These are phyloP conservation scores for Colletotrichum liriopes DNA, from an alignment of 2,329 filamentous ascomycete genomes.

Conservation along the genomic window DNA sequence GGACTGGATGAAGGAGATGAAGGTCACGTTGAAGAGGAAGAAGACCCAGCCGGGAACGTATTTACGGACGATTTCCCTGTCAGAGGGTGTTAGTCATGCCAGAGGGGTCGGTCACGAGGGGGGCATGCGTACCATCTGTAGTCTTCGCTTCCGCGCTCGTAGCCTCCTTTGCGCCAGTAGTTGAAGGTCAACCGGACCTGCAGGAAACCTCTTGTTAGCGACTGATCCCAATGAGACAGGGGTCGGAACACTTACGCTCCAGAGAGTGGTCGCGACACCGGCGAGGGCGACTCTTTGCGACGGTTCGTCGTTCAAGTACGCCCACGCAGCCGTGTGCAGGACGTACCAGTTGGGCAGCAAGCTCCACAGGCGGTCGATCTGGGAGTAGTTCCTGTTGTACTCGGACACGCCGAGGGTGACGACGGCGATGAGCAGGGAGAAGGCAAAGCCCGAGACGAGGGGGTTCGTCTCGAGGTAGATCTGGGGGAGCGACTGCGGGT, in stretches of 20 bases:
- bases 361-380: slow-evolving; percentile 94
- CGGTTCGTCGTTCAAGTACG: slow-evolving; percentile 80
- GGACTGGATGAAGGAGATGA: slow-evolving; percentile 89
- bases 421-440: slow-evolving; percentile 79
- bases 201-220: slow-evolving; percentile 44
- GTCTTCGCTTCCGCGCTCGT: slow-evolving; percentile 90
- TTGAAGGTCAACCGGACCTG: slow-evolving; percentile 91
- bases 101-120: not conserved
- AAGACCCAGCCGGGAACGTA: slow-evolving; percentile 77
- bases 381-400: slow-evolving; percentile 94
- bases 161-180: slow-evolving; percentile 96
- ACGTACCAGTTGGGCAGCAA: slow-evolving; percentile 90
- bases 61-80: slow-evolving; percentile 79
- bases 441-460: slow-evolving; percentile 80
- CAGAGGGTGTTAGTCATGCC: slow-evolving; percentile 45
- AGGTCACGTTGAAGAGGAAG: slow-evolving; percentile 89
- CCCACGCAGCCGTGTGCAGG: slow-evolving; percentile 87
- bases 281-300: slow-evolving; percentile 81
- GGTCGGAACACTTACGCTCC: slow-evolving; percentile 76
- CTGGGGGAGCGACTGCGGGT: slow-evolving; percentile 74
- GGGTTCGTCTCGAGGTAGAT: slow-evolving; percentile 92
- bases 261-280: slow-evolving; percentile 78
- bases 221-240: not conserved
- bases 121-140: slow-evolving; percentile 81
- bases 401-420: slow-evolving; percentile 85